A percentile compares a stretch with the other conserved stretches of the same genome.
Evolutionary conservation across 768 basidiomycete species (phyloP).

Genomic region (Porpolomopsis calyptriformis): DNA sequence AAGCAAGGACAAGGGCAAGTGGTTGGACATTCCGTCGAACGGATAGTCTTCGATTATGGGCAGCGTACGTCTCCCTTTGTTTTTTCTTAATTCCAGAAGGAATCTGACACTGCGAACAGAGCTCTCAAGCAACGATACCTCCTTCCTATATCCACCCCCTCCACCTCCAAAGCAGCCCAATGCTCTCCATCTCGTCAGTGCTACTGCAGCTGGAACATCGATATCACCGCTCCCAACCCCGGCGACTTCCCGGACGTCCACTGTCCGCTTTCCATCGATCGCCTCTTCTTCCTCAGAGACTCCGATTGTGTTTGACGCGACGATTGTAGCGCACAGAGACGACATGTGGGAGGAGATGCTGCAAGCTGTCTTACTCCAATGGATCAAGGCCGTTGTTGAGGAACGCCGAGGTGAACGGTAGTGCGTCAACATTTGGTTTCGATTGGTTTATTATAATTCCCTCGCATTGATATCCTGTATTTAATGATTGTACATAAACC

Average conservation of each 20-base stretch:
- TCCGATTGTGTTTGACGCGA: conserved; percentile 59
- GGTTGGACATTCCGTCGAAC: conserved; percentile 80
- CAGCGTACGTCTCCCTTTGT: conserved; percentile 56
- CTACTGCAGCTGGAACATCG: conserved; percentile 10
- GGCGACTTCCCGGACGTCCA: conserved; percentile 15
- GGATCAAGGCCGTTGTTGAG: conserved; percentile 59
- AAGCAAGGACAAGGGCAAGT: conserved; percentile 26
- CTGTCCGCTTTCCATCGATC: conserved; percentile 22
- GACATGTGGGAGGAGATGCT: conserved; percentile 79
- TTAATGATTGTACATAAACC: no score
- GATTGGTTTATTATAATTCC: no score
- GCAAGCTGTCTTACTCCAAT: conserved; percentile 46
- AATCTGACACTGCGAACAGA: conserved; percentile 24
- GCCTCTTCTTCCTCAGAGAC: conserved; percentile 35
- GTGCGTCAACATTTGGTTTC: no score
- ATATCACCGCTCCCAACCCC: conserved; percentile 18
- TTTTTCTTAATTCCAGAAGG: not conserved
- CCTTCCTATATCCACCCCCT: conserved; percentile 53
- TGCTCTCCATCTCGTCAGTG: no score
- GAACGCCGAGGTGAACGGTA: conserved; percentile 38
- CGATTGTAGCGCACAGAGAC: conserved; percentile 59
- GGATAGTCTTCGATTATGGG: conserved; percentile 80
- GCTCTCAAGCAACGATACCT: conserved; percentile 78
- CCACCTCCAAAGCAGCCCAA: conserved; percentile 22
- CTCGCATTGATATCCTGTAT: no score